A percentile compares a stretch with the other conserved stretches of the same genome.
phyloP scores from a whole-genome alignment of 352 stramenopile genomes.

The Thalassiosira exigua region DNA sequence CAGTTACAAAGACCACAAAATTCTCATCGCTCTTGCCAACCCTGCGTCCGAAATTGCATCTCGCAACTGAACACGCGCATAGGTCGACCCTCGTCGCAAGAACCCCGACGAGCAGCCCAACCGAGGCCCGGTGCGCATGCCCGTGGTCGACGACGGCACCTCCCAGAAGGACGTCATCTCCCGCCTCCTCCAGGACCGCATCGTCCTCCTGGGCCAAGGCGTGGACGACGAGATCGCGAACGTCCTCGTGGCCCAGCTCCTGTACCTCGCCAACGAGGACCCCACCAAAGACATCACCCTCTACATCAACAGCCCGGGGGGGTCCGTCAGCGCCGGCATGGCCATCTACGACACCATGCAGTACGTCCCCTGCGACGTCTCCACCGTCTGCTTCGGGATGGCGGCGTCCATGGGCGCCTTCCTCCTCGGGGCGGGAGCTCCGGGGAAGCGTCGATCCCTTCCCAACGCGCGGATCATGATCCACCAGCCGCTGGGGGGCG shows the following conservation, averaged over 20 bases:
- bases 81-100: too few relatives aligned
- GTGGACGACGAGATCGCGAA: conserved; percentile 89
- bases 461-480: conserved; percentile 92
- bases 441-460: conserved; percentile 82
- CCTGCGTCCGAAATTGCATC: too few relatives aligned
- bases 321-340: conserved; percentile 94
- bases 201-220: conserved; percentile 83
- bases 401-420: conserved; percentile 96
- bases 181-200: conserved; percentile 84
- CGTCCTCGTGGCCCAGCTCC: conserved; percentile 87
- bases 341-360: conserved; percentile 99
- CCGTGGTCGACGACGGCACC: too few relatives aligned
- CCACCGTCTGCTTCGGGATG: conserved; percentile 89
- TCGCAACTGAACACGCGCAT: too few relatives aligned
- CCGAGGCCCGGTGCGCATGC: too few relatives aligned
- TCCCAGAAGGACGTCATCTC: conserved; percentile 83
- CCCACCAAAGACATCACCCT: conserved; percentile 97
- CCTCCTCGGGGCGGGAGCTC: conserved; percentile 91
- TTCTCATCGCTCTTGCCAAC: too few relatives aligned
- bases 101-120: too few relatives aligned
- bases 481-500: conserved; percentile 95
- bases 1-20: too few relatives aligned
- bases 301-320: conserved; percentile 99
- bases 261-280: conserved; percentile 92
- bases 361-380: conserved; percentile 94